These are phyloP conservation scores for Starmerella gropengiesseri DNA, from an alignment of 805 yeast species.

Conservation along the genomic window DNA sequence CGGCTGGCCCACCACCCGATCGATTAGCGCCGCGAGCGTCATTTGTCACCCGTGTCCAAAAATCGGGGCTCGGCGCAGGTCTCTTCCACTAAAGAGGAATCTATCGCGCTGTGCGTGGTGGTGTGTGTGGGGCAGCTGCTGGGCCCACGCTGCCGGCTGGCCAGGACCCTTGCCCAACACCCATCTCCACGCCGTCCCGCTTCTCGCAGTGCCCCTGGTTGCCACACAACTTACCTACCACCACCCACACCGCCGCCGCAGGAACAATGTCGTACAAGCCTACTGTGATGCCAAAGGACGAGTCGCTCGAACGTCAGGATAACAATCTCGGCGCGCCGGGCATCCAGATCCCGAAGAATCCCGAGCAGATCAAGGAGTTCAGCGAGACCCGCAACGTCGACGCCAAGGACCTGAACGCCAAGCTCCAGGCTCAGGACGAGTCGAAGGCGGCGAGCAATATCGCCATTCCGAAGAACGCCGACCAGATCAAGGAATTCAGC, in stretches of 20 bases:
- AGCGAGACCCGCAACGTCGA: constrained; percentile 45
- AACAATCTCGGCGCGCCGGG: constrained; percentile 57
- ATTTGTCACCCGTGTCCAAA: too few species aligned
- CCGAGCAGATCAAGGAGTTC: constrained; percentile 56
- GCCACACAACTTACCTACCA: background rate
- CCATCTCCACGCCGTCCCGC: too few species aligned
- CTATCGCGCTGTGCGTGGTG: background rate
- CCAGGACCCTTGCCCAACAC: too few species aligned
- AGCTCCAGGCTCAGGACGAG: constrained; percentile 17
- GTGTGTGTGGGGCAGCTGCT: background rate
- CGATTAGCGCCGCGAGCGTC: constrained; percentile 28
- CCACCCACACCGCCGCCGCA: background rate
- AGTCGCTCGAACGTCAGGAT: constrained; percentile 15
- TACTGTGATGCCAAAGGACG: constrained; percentile 30
- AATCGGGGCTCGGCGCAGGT: background rate
- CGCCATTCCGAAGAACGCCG: constrained; percentile 50
- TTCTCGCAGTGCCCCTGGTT: background rate
- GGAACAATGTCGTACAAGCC: constrained; percentile 20
- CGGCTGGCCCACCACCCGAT: constrained; percentile 64
- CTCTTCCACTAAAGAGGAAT: background rate
- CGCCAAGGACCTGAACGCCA: constrained; percentile 45
- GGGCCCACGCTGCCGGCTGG: background rate
- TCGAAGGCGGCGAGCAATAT: constrained; percentile 31
- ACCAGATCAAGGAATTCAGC: constrained; percentile 53
- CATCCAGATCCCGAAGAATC: constrained; percentile 49